Evolutionary conservation across 768 basidiomycete genomes (phyloP).

Genomic region (Leccinum disarticulatum): DNA sequence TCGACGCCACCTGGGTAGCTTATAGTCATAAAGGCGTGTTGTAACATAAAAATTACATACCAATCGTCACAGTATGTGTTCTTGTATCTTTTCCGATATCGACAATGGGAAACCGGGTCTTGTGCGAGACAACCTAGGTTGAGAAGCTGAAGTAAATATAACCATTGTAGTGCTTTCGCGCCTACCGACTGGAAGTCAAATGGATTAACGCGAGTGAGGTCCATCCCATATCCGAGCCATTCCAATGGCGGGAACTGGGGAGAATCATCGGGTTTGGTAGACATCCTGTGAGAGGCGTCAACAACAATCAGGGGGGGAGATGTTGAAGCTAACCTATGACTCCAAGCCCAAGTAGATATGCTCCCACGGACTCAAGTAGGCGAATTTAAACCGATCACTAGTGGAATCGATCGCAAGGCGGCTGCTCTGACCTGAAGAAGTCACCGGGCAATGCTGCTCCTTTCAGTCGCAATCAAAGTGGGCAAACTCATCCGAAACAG

Average conservation of each 20-base stretch:
- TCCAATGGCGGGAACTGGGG: constrained; percentile 6
- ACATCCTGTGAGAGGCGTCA: neutral
- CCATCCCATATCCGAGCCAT: constrained; percentile 7
- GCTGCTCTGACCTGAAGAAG: neutral
- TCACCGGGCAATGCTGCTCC: neutral
- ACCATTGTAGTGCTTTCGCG: neutral
- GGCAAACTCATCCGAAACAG: neutral
- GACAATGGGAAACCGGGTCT: constrained; percentile 5
- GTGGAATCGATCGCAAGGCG: neutral
- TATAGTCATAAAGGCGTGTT: neutral
- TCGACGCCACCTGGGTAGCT: constrained; percentile 1
- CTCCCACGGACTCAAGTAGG: neutral
- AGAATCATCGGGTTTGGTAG: neutral
- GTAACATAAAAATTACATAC: neutral
- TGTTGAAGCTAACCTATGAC: neutral
- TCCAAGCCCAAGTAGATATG: neutral
- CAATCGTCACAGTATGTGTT: neutral
- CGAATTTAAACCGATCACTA: neutral
- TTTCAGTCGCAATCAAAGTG: neutral
- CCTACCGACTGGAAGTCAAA: constrained; percentile 4
- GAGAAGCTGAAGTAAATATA: neutral
- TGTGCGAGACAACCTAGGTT: neutral
- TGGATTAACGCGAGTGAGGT: constrained; percentile 3
- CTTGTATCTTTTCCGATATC: constrained; percentile 7
- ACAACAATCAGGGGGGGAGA: neutral